Base-by-base conservation (phyloP, 805 yeast species). In the Wickerhamiella kazuoi region DNA sequence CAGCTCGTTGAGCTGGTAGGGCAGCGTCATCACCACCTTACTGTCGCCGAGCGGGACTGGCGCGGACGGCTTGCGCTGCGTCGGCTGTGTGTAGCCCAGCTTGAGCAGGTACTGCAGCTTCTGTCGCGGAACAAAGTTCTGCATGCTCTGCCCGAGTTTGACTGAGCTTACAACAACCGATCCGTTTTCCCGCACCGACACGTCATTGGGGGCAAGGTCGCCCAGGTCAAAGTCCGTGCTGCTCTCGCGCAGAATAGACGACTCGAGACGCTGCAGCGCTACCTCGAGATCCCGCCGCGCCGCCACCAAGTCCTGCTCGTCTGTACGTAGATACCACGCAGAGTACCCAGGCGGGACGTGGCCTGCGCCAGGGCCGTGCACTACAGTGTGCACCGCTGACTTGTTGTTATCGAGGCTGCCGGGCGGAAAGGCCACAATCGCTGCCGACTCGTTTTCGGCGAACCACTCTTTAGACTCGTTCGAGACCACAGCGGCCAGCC, bases 401-500 rank as follows among this genome's bases (percentile, higher is more conserved):
- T 62, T 63, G 56, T 90, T 87, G 37, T 64, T 65, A 2, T 67
- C 58, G 41, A 87, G 65, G 1, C 93, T 74, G 15, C 72, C 71
- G 15, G 94, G 86, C 16, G 98, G 97, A 66, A 90, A 87, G 1
- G 84, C 93, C 23, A 87, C 93, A 26, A 86, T 67, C 0, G 95
- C 80, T 0, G 87, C 77, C 34, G 74, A 68, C 62, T 87, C 97
- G 37, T 74, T 75, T 36, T 79, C 84, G 13, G 74, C 69, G 63
- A 86, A 79, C 97, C 97, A 87, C 62, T 84, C 93, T 38, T 68
- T 70, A 63, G 97, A 87, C 46, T 79, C 79, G 52, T 80, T 80
- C 46, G 78, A 76, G 18, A 86, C 96, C 33, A 83, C 72, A 9
- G 87, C 79, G 4, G 80, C 73, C 56, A 87, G 59, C 48, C 95